Conservation (phyloP, 495 filamentous ascomycete species). For the Paragyromitra xinjiangensis region DNA sequence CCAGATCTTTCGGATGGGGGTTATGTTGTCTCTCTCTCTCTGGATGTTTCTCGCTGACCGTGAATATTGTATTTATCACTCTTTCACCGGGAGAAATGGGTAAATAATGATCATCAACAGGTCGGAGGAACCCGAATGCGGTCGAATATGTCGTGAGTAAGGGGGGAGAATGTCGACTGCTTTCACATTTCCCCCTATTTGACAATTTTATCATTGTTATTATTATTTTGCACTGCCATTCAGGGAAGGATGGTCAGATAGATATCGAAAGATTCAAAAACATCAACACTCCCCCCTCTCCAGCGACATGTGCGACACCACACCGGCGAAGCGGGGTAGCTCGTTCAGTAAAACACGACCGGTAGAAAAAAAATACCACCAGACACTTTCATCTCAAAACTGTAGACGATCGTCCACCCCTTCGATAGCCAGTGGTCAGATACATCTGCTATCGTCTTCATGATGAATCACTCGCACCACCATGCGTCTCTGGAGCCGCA, state of each 20-base stretch:
- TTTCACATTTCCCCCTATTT: constrained; percentile 9
- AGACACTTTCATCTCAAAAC: constrained; percentile 23
- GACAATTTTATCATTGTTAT: background rate
- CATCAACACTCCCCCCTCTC: background rate
- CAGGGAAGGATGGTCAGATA: constrained; percentile 23
- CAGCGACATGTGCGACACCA: constrained; percentile 29
- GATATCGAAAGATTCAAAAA: constrained; percentile 37
- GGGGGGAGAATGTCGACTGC: background rate
- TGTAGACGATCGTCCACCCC: constrained; percentile 12
- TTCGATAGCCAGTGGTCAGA: constrained; percentile 19
- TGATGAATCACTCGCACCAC: constrained; percentile 36
- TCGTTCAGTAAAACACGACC: constrained; percentile 9
- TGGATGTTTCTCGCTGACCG: background rate
- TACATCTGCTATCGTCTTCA: constrained; percentile 38
- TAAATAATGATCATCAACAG: constrained; percentile 22
- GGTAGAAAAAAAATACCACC: constrained; percentile 27
- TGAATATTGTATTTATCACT: background rate
- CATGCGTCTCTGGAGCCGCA: constrained; percentile 5
- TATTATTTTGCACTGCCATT: background rate
- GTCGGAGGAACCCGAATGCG: background rate
- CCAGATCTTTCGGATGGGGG: constrained; percentile 27
- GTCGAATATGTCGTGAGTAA: background rate
- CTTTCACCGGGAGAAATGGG: constrained; percentile 25
- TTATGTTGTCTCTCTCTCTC: background rate
- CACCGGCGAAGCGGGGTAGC: constrained; percentile 34